These are phyloP conservation scores for Xylaria cubensis DNA, from an alignment of 495 filamentous ascomycete genomes.

Conservation along the genomic window DNA sequence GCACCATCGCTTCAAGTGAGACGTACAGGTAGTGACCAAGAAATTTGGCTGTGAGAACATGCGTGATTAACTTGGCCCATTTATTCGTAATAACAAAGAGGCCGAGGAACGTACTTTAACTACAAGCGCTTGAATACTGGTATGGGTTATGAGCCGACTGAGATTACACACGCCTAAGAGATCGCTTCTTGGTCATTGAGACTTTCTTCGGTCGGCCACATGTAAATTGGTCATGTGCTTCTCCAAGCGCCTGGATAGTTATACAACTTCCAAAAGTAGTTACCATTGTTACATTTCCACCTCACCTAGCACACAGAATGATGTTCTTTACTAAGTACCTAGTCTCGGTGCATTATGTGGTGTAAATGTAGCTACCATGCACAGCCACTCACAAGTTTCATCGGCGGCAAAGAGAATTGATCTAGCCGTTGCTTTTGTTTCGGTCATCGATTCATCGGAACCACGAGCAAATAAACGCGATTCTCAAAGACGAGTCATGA, in stretches of 20 bases:
- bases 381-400: neutral
- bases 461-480: neutral
- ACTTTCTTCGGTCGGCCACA: neutral
- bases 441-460: neutral
- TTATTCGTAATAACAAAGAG: neutral
- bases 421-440: neutral
- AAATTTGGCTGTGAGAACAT: neutral
- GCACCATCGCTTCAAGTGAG: neutral
- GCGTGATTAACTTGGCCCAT: neutral
- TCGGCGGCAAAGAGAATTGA: neutral
- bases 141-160: too few species aligned
- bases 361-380: neutral
- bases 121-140: neutral
- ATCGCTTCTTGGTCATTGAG: neutral
- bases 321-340: neutral
- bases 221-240: neutral
- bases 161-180: too few species aligned
- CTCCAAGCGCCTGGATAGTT: neutral
- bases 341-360: neutral
- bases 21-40: neutral
- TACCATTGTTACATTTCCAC: neutral
- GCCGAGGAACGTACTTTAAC: neutral
- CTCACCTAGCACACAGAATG: neutral
- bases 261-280: neutral
- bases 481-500: neutral